phyloP scores from a whole-genome alignment of 305 asterid species.

The Solanum hybrid region DNA sequence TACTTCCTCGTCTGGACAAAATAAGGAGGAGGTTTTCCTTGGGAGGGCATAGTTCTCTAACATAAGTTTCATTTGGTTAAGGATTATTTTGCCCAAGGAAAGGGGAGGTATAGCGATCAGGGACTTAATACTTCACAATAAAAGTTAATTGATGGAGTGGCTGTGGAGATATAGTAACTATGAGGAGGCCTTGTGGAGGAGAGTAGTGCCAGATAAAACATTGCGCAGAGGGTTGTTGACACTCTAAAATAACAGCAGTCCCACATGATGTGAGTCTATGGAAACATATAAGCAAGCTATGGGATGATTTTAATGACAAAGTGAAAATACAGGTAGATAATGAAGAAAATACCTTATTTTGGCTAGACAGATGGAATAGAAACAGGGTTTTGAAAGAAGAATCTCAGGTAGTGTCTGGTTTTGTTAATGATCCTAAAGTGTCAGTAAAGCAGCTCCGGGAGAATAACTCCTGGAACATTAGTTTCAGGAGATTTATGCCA shows the following conservation, averaged over 20 bases:
- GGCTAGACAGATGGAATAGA: neutral
- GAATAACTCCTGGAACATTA: neutral
- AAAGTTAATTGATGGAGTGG: neutral
- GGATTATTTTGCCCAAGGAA: neutral
- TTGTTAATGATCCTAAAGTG: neutral
- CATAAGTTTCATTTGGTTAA: neutral
- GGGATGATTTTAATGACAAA: neutral
- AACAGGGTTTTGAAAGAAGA: neutral
- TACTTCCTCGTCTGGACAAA: neutral
- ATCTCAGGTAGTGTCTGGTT: neutral
- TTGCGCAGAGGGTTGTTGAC: neutral
- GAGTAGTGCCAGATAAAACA: neutral
- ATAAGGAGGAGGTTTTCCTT: neutral
- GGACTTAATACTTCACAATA: neutral
- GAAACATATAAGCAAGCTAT: neutral
- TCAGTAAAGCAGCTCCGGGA: neutral
- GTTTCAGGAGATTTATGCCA: neutral
- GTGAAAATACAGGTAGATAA: neutral
- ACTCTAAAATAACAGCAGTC: neutral
- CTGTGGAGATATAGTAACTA: neutral
- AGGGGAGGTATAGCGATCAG: neutral
- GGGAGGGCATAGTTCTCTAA: neutral
- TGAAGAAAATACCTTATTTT: neutral
- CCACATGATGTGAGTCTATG: neutral
- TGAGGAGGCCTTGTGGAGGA: neutral